phyloP scores from a whole-genome alignment of 116 monocot genomes.

The Cymodocea nodosa region DNA sequence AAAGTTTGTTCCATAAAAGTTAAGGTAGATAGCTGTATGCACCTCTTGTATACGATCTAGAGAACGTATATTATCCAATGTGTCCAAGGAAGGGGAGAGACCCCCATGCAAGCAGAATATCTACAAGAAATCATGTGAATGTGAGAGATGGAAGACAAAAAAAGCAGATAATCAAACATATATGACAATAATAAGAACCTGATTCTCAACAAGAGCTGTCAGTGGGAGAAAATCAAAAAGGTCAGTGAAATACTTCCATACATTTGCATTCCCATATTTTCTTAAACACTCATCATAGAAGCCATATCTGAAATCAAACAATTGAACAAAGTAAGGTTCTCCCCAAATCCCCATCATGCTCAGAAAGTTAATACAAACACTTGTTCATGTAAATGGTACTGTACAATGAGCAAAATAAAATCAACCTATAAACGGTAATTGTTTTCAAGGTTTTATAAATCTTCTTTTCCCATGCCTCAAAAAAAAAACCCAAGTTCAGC shows the following conservation, averaged over 20 bases:
- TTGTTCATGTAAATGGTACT: too few relatives aligned
- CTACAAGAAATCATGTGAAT: constrained; percentile 6
- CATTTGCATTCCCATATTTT: constrained; percentile 88
- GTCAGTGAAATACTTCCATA: constrained; percentile 83
- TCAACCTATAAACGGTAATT: too few relatives aligned
- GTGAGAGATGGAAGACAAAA: too few relatives aligned
- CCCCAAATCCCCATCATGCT: too few relatives aligned
- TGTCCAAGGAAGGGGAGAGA: constrained; percentile 86
- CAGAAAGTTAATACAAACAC: too few relatives aligned
- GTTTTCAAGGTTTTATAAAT: too few relatives aligned
- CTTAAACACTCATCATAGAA: constrained; percentile 86
- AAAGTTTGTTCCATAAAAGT: not conserved
- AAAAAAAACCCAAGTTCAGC: too few relatives aligned
- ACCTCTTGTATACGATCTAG: constrained; percentile 99
- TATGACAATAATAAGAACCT: constrained; percentile 24
- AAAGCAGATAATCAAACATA: not conserved
- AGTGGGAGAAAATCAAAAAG: constrained; percentile 79
- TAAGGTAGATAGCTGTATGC: not conserved
- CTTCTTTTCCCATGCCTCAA: too few relatives aligned
- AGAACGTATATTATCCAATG: constrained; percentile 85
- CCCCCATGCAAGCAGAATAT: constrained; percentile 78
- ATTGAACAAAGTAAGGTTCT: too few relatives aligned
- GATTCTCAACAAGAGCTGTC: constrained; percentile 74
- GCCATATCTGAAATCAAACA: constrained; percentile 43
- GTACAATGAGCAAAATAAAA: too few relatives aligned